Base-by-base conservation (phyloP, 306 rosid species). In the Phaseolus lunatus region DNA sequence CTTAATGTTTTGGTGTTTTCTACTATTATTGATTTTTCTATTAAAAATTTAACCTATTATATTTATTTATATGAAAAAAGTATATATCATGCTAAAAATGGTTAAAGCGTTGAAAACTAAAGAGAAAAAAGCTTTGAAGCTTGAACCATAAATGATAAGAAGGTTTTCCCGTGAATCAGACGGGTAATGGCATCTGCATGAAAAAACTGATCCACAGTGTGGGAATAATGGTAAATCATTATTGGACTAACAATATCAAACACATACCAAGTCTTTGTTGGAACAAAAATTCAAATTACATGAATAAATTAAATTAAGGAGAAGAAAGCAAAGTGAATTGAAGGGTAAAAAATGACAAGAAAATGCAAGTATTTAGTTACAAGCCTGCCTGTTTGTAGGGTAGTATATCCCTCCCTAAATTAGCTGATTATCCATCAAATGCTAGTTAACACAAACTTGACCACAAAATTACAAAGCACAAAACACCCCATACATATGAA, bases 361-460 rank as follows among this genome's bases (percentile, higher is more conserved):
- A 72, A 80, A 80, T 85, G 86, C 88, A 75, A 84, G 77, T 86
- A 70, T 84, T 82, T 92, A 88, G 93, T 90, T 92, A 92, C 97
- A 92, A 88, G 81, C 94, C 73, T 89, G 83, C 48, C 86, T 89
- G 83, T 87, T 88, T 85, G 77, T 72, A 70, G 90, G 85, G 87
- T 73, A 39, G 11, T 39, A 9, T 39, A 61, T 86, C 75, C 89
- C 89, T 87, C 91, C 95, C 95, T 84, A 85, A 86, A 88, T 86
- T 89, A 89, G 88, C 87, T 75, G 74, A 81, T 37, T 66, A 74
- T 72, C 65, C 84, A 87, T 66, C 58, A 85, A 76, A 85, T 82
- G 83, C 92, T 81, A 89, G 81, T 45, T 86, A 86, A 87, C 44
- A 78, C 86, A 84, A 82, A 83, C 92, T 81, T 75, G 59, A 85